Evolutionary conservation across 192 early-diverging fungal species (phyloP).

Genomic region (Linnemannia zychae): DNA sequence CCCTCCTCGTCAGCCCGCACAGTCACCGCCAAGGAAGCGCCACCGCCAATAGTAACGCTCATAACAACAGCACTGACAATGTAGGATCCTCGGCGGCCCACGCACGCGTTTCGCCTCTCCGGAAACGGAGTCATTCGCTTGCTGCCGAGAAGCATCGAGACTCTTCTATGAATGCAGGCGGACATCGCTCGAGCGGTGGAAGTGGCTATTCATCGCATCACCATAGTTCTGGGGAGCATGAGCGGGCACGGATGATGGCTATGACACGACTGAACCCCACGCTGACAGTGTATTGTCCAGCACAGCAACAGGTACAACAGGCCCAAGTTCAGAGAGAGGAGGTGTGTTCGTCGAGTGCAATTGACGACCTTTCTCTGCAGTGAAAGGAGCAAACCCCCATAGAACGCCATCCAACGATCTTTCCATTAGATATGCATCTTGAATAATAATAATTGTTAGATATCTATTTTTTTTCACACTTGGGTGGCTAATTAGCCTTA

Average conservation of each 20-base stretch:
- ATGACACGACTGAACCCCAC: slow-evolving; percentile 37
- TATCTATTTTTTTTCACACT: too few species aligned
- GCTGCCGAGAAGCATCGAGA: slow-evolving; percentile 14
- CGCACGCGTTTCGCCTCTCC: background rate
- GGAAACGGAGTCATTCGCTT: slow-evolving; percentile 33
- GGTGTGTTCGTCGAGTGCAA: background rate
- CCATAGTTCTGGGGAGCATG: background rate
- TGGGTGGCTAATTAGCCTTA: too few species aligned
- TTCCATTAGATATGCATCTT: background rate
- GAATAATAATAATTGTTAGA: background rate
- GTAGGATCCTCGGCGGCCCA: background rate
- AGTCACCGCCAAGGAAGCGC: slow-evolving; percentile 1
- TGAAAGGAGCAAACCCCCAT: too few species aligned
- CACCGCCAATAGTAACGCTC: background rate
- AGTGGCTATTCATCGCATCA: background rate
- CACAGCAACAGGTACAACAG: background rate
- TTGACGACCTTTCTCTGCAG: background rate
- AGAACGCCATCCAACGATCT: too few species aligned
- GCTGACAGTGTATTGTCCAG: slow-evolving; percentile 33
- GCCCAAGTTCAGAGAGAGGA: background rate
- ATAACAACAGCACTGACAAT: background rate
- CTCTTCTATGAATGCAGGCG: background rate
- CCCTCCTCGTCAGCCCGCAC: slow-evolving; percentile 23
- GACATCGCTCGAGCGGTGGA: background rate
- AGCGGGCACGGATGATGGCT: slow-evolving; percentile 12